A percentile compares a stretch with the other conserved stretches of the same genome.
Evolutionary conservation across 106 monocot species (phyloP).

Genomic region (Dendrobium officinale): DNA sequence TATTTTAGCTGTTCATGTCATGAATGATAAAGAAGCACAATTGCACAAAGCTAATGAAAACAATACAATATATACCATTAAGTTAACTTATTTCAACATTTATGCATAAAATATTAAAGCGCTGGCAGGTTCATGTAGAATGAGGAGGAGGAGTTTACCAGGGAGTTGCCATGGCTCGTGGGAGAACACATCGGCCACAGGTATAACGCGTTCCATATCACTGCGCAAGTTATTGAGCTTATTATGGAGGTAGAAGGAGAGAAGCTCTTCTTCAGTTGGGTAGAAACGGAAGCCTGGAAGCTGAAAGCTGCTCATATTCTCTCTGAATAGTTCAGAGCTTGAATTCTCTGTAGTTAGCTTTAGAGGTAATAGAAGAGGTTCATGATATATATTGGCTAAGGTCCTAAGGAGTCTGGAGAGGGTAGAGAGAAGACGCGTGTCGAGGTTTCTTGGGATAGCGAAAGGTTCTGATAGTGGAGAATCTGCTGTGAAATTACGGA

Average conservation of each 20-base stretch:
- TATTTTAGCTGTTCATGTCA: neutral
- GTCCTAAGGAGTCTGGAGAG: neutral
- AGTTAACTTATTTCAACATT: no score
- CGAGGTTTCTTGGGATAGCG: neutral
- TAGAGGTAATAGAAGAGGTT: neutral
- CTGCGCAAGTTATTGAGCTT: constrained; percentile 36
- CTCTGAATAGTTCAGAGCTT: neutral
- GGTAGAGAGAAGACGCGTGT: neutral
- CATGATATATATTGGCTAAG: neutral
- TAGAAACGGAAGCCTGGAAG: constrained; percentile 57
- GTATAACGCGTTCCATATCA: constrained; percentile 59
- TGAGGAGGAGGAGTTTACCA: constrained; percentile 13
- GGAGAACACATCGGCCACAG: constrained; percentile 37
- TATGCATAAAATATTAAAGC: no score
- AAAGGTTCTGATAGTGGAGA: neutral
- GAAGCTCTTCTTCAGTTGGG: constrained; percentile 83
- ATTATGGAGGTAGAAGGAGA: constrained; percentile 71
- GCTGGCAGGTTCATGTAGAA: no score
- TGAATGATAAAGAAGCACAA: neutral
- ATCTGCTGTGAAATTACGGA: no score
- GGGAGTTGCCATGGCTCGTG: constrained; percentile 57
- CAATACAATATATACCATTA: no score
- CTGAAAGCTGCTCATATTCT: neutral
- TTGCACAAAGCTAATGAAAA: no score
- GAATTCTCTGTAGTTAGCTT: neutral